These are phyloP conservation scores for Penicillium sp. DNA, from an alignment of 2,329 filamentous ascomycete genomes.

Conservation along the genomic window DNA sequence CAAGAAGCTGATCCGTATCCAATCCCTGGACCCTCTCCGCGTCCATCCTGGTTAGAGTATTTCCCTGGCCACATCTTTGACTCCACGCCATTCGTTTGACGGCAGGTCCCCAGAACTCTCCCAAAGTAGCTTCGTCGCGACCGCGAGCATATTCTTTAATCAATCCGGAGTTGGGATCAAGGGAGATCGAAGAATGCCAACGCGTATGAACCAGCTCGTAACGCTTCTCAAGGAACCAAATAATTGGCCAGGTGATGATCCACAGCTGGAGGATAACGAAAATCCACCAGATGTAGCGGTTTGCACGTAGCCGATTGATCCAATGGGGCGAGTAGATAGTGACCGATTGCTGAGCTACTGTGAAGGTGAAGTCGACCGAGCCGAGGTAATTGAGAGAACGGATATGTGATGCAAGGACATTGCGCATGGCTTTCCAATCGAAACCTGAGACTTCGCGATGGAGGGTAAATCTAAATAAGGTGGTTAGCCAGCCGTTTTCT, in stretches of 20 bases:
- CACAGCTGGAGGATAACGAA: slow-evolving; percentile 41
- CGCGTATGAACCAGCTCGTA: slow-evolving; percentile 35
- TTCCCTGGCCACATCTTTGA: slow-evolving; percentile 17
- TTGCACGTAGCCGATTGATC: slow-evolving; percentile 39
- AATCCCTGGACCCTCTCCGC: slow-evolving; percentile 22
- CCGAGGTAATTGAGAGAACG: slow-evolving; percentile 41
- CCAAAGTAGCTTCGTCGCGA: slow-evolving; percentile 29
- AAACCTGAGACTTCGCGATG: slow-evolving; percentile 34
- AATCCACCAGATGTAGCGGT: slow-evolving; percentile 34
- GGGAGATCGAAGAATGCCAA: slow-evolving; percentile 31
- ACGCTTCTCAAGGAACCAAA: slow-evolving; percentile 38
- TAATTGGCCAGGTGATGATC: slow-evolving; percentile 42
- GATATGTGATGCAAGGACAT: slow-evolving; percentile 36
- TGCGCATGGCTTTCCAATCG: slow-evolving; percentile 26
- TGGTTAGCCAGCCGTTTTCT: neutral
- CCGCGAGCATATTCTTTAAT: slow-evolving; percentile 25
- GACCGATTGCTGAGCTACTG: slow-evolving; percentile 28
- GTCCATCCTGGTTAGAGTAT: slow-evolving; percentile 20
- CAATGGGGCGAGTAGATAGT: slow-evolving; percentile 42
- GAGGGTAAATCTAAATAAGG: slow-evolving; percentile 27
- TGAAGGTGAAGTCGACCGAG: slow-evolving; percentile 25
- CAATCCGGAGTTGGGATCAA: slow-evolving; percentile 6
- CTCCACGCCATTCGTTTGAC: slow-evolving; percentile 39
- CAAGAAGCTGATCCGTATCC: slow-evolving; percentile 15
- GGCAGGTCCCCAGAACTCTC: slow-evolving; percentile 34